These are phyloP conservation scores for Pulveroboletus sp. DNA, from an alignment of 768 basidiomycete species.

Conservation along the genomic window DNA sequence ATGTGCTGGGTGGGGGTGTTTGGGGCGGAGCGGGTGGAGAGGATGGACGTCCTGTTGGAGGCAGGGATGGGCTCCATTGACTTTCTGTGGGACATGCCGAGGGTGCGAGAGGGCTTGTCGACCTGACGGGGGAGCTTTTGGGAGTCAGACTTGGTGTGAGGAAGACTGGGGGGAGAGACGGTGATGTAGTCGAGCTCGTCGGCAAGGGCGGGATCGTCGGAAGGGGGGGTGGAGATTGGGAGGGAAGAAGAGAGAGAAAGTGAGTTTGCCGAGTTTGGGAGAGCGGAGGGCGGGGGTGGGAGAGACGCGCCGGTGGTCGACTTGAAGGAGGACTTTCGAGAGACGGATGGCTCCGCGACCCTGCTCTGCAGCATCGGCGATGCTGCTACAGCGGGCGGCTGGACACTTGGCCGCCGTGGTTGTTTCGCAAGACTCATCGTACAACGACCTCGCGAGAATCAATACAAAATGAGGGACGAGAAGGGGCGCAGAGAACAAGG, in stretches of 20 bases:
- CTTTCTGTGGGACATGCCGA: slow-evolving; percentile 68
- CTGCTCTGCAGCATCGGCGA: slow-evolving; percentile 35
- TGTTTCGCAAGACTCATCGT: slow-evolving; percentile 15
- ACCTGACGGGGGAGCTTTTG: slow-evolving; percentile 38
- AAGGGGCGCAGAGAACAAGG: background rate
- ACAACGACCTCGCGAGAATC: background rate
- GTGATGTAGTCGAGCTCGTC: slow-evolving; percentile 77
- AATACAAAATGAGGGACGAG: background rate
- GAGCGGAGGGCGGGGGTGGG: background rate
- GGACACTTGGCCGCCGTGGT: slow-evolving; percentile 17
- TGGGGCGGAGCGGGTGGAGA: slow-evolving; percentile 53
- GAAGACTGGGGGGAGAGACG: slow-evolving; percentile 26
- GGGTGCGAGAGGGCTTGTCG: slow-evolving; percentile 75
- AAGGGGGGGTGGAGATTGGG: slow-evolving; percentile 10
- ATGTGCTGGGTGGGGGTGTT: slow-evolving; percentile 53
- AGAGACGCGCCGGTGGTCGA: background rate
- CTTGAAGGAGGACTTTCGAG: slow-evolving; percentile 15
- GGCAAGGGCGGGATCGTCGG: slow-evolving; percentile 38
- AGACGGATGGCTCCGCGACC: slow-evolving; percentile 47
- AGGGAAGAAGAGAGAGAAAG: slow-evolving; percentile 6
- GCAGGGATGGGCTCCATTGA: slow-evolving; percentile 86
- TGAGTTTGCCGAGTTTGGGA: slow-evolving; percentile 7
- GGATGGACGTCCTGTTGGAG: slow-evolving; percentile 68
- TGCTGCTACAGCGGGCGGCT: slow-evolving; percentile 27
- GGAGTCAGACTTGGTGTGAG: slow-evolving; percentile 26